These are phyloP conservation scores for Cryptosporidium felis DNA, from an alignment of 169 alveolate genomes.

Conservation along the genomic window DNA sequence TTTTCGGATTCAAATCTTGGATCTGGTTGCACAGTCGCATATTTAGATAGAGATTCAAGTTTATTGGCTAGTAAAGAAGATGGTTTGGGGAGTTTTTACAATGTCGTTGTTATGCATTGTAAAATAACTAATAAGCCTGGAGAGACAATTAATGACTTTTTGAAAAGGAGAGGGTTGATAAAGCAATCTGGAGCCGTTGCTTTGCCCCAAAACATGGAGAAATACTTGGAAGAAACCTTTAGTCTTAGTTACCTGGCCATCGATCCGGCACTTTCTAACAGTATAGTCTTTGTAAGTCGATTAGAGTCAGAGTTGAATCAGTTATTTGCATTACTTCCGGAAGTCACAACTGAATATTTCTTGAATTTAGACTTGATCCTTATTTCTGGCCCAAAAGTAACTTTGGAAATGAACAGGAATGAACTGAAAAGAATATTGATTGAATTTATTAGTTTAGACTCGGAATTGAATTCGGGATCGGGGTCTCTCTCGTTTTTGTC, in stretches of 20 bases:
- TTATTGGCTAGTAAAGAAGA: neutral
- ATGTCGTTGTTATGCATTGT: conserved; percentile 39
- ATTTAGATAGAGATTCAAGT: neutral
- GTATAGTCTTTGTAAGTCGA: neutral
- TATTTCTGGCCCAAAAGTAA: neutral
- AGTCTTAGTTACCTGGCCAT: neutral
- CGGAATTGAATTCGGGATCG: neutral
- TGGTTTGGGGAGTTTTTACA: neutral
- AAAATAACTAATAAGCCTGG: neutral
- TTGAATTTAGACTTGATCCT: conserved; percentile 4
- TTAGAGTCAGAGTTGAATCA: conserved; percentile 16
- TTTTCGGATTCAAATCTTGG: neutral
- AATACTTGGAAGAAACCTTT: neutral
- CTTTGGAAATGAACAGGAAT: neutral
- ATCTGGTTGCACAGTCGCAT: conserved; percentile 36
- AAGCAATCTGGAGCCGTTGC: conserved; percentile 1
- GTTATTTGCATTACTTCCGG: conserved; percentile 20
- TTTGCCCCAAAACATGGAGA: neutral
- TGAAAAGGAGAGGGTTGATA: conserved; percentile 6
- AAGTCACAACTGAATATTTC: neutral
- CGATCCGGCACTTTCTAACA: neutral
- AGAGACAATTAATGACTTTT: conserved; percentile 21
- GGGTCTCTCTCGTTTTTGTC: neutral
- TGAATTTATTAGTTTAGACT: neutral
- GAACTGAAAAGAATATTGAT: neutral